Evolutionary conservation across 345 rosid species (phyloP), one percentile per base, ranked within the genome.

Genomic region (Excoecaria agallocha): DNA sequence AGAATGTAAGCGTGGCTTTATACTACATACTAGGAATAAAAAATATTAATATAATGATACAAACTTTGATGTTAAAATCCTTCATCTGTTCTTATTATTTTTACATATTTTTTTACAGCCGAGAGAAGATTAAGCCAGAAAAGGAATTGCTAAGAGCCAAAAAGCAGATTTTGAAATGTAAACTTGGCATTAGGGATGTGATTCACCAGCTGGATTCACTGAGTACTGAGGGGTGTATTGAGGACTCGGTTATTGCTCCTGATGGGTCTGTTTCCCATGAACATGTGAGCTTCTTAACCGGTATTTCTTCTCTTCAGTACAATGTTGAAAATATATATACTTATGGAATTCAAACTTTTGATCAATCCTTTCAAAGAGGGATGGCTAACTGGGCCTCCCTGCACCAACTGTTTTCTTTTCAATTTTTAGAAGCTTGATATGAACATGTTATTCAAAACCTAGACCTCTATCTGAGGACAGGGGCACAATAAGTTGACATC

Each of bases 221-320:
- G 70, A 91, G 98, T 79, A 85, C 89, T 4, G 92, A 86, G 43
- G 97, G 99, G 69, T 79, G 93, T 22, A 96, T 96, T 49, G 96
- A 90, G 78, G 93, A 85, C 75, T 81, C 93, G 19, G 92, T 84
- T 68, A 93, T 93, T 72, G 97, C 97, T 78, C 86, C 96, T 30
- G 98, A 96, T 87, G 99, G 99, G 60, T 91, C 97, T 73, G 89
- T 93, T 77, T 87, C 93, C 80, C 97, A 93, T 84, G 98, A 93
- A 84, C 89, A 91, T 83, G 99, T 96, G 87, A 86, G 67, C 37
- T 61, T 67, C 62, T 52, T 49, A 51, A 67, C 37, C 35, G 43
- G 25, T 50, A 57, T 57, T 39, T n/a, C 10, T 66, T 66, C n/a
- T 58, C 7, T 61, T 60, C 46, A 43, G 57, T 38, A 39, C 43